These are phyloP conservation scores for Dimargaris cristalligena DNA, from an alignment of 192 early-diverging fungal genomes.

Conservation along the genomic window DNA sequence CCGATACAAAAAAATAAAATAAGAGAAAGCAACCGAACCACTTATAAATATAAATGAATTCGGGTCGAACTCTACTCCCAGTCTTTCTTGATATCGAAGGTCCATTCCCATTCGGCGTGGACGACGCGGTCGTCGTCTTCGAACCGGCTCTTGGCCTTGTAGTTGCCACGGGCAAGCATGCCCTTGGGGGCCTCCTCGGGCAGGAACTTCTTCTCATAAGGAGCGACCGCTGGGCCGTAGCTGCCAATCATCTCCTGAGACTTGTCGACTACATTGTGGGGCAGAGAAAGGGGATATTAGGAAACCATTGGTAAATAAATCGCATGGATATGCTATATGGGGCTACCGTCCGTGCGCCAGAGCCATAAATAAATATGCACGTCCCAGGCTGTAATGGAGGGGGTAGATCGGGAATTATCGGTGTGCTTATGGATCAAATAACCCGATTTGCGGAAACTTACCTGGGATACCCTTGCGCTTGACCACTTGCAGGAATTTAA, in stretches of 20 bases:
- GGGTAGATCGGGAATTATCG: no score
- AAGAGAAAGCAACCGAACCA: not conserved
- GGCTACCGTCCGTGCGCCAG: no score
- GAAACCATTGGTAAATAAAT: no score
- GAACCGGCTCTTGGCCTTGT: slow-evolving; percentile 79
- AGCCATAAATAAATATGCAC: no score
- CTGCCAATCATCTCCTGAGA: slow-evolving; percentile 93
- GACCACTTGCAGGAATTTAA: slow-evolving; percentile 87
- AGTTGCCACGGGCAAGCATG: slow-evolving; percentile 80
- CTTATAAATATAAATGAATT: slow-evolving; percentile 2
- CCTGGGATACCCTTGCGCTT: slow-evolving; percentile 67
- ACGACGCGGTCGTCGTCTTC: slow-evolving; percentile 74
- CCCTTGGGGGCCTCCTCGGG: slow-evolving; percentile 79
- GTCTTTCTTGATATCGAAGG: slow-evolving; percentile 79
- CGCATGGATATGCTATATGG: no score
- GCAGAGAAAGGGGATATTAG: no score
- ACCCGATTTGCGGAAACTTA: slow-evolving; percentile 20
- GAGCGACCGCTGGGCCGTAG: slow-evolving; percentile 64
- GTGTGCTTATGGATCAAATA: no score
- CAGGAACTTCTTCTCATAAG: slow-evolving; percentile 72
- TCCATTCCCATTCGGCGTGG: slow-evolving; percentile 75
- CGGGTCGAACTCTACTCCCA: slow-evolving; percentile 40
- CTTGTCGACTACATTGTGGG: slow-evolving; percentile 64
- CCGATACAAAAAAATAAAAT: slow-evolving; percentile 8
- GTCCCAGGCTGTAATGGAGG: no score